Percentiles rank a stretch among this genome's conserved stretches.
These are phyloP conservation scores for Apophysomyces trapeziformis DNA, from an alignment of 371 early-diverging fungal species.

Conservation along the genomic window DNA sequence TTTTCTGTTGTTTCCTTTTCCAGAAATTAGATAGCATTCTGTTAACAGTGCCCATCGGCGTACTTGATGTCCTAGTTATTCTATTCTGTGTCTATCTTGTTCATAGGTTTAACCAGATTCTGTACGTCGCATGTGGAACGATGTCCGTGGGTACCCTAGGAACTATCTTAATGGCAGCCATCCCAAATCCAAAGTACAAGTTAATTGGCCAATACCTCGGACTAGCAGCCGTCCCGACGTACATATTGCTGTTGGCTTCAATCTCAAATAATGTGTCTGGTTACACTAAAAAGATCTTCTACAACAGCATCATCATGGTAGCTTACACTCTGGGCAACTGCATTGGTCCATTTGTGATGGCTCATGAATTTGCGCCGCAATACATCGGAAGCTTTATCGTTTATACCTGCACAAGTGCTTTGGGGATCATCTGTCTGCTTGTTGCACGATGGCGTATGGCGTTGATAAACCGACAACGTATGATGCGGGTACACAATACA, in stretches of 20 bases:
- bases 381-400: conserved; percentile 43
- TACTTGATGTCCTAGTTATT: conserved; percentile 28
- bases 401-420: conserved; percentile 24
- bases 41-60: conserved; percentile 31
- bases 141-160: conserved; percentile 28
- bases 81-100: conserved; percentile 21
- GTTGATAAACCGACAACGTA: conserved; percentile 18
- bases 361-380: conserved; percentile 23
- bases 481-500: conserved; percentile 6
- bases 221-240: conserved; percentile 29
- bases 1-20: too few relatives aligned
- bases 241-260: conserved; percentile 28
- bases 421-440: conserved; percentile 24
- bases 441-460: conserved; percentile 31
- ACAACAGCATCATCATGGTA: conserved; percentile 25
- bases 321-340: conserved; percentile 35
- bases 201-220: conserved; percentile 31
- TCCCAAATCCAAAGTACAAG: conserved; percentile 30
- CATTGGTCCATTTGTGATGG: conserved; percentile 33
- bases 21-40: conserved; percentile 32
- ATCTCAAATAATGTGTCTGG: conserved; percentile 37
- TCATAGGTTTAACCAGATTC: conserved; percentile 22
- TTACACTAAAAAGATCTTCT: conserved; percentile 41
- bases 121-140: conserved; percentile 25
- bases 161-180: conserved; percentile 26